Evolutionary conservation across 345 rosid genomes (phyloP).

Genomic region (Camelina hispida): DNA sequence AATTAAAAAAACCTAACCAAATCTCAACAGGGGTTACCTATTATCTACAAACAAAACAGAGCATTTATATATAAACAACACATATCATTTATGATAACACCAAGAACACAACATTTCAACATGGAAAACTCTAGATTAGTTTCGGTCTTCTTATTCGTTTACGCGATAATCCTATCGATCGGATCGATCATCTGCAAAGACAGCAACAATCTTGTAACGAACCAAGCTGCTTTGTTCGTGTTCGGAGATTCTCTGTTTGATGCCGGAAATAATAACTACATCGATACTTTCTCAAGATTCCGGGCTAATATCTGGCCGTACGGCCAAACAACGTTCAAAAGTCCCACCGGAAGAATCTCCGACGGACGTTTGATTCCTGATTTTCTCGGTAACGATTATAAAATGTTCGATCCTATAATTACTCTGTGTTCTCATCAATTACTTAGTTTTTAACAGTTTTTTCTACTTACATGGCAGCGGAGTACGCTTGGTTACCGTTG

Average conservation of each 20-base stretch:
- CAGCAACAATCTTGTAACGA: constrained; percentile 24
- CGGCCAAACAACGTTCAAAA: constrained; percentile 48
- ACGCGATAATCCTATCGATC: neutral
- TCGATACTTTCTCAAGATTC: constrained; percentile 37
- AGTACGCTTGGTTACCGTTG: constrained; percentile 51
- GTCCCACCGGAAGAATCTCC: constrained; percentile 52
- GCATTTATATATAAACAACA: neutral
- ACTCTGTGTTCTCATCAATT: neutral
- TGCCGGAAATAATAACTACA: constrained; percentile 53
- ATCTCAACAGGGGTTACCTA: neutral
- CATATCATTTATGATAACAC: constrained; percentile 2
- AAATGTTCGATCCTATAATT: neutral
- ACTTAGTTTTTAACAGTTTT: too few relatives aligned
- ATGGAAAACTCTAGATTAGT: constrained; percentile 19
- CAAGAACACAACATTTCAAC: neutral
- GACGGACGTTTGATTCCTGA: constrained; percentile 54
- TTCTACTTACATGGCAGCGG: constrained; percentile 42
- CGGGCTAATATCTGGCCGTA: constrained; percentile 49
- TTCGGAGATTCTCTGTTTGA: constrained; percentile 60
- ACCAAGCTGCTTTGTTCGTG: constrained; percentile 47
- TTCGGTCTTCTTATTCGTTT: constrained; percentile 8
- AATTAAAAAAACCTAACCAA: neutral
- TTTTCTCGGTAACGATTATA: constrained; percentile 44
- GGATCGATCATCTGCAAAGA: constrained; percentile 9
- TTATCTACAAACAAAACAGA: neutral